A percentile compares a stretch with the other conserved stretches of the same genome.
Evolutionary conservation across 306 rosid species (phyloP).

Genomic region (Fragaria nilgerrensis): DNA sequence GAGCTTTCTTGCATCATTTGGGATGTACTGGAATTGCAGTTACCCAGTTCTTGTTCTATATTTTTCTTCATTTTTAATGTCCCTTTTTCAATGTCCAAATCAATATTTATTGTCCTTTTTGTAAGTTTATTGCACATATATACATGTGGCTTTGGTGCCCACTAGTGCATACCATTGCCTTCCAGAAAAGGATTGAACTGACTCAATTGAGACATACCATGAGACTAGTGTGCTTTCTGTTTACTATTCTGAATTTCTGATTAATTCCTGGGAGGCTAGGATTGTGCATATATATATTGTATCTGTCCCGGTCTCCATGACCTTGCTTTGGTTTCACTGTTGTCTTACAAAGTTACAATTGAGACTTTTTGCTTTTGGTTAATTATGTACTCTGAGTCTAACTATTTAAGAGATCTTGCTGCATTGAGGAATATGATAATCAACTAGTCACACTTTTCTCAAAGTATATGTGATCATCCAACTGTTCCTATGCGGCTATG

Average conservation of each 20-base stretch:
- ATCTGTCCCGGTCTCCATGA: constrained; percentile 16
- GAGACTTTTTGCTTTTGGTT: no score
- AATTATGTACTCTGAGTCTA: no score
- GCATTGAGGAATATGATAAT: no score
- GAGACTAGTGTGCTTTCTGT: not conserved
- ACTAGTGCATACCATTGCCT: not conserved
- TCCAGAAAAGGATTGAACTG: constrained; percentile 4
- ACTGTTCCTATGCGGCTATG: not conserved
- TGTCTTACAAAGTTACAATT: not conserved
- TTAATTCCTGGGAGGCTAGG: not conserved
- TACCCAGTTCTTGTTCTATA: not conserved
- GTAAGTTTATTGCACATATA: not conserved
- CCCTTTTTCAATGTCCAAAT: not conserved
- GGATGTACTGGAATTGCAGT: not conserved
- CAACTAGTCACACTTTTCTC: not conserved
- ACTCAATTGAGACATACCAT: not conserved
- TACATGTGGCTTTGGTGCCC: not conserved
- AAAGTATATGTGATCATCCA: not conserved
- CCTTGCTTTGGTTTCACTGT: not conserved
- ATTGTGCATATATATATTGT: not conserved
- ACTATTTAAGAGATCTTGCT: no score
- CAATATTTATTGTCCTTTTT: not conserved
- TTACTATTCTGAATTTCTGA: not conserved
- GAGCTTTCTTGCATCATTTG: not conserved
- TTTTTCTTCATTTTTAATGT: not conserved